A percentile compares a stretch with the other conserved stretches of the same genome.
These are phyloP conservation scores for Cyclaneusma minus DNA, from an alignment of 2,329 filamentous ascomycete genomes.

Conservation along the genomic window DNA sequence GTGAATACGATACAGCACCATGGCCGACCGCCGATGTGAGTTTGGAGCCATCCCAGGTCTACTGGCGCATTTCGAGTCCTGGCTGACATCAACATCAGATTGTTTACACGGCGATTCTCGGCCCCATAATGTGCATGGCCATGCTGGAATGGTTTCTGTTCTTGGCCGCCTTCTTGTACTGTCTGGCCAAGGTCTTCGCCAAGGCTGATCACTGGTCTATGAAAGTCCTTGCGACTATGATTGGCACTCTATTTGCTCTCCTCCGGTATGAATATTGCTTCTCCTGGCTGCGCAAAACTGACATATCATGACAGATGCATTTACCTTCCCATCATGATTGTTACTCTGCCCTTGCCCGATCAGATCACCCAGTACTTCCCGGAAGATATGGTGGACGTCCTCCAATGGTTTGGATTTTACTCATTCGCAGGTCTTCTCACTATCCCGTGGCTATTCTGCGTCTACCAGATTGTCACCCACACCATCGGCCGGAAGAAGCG, in stretches of 20 bases:
- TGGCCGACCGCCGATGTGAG: conserved; percentile 37
- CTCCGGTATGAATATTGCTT: conserved; percentile 42
- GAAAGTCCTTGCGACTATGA: conserved; percentile 57
- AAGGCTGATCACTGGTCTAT: conserved; percentile 87
- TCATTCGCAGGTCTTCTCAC: conserved; percentile 74
- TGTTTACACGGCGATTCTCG: conserved; percentile 68
- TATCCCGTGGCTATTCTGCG: conserved; percentile 82
- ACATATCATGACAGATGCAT: conserved; percentile 39
- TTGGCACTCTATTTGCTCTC: conserved; percentile 57
- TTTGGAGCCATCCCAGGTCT: conserved; percentile 2
- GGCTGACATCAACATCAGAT: conserved; percentile 37
- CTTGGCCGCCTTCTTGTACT: conserved; percentile 89
- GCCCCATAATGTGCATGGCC: conserved; percentile 68
- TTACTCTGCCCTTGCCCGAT: conserved; percentile 71
- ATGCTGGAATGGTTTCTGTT: conserved; percentile 89
- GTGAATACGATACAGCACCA: conserved; percentile 21
- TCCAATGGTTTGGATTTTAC: conserved; percentile 96
- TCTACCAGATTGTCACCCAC: conserved; percentile 81
- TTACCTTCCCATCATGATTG: conserved; percentile 87
- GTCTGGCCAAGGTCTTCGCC: conserved; percentile 69
- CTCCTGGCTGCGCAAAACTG: background rate
- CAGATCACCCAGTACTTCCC: conserved; percentile 64
- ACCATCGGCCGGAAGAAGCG: conserved; percentile 67
- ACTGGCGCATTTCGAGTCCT: conserved; percentile 5
- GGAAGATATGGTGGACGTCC: conserved; percentile 43